Base-by-base conservation (phyloP, 768 basidiomycete genomes). In the Rhodotorula toruloides region DNA sequence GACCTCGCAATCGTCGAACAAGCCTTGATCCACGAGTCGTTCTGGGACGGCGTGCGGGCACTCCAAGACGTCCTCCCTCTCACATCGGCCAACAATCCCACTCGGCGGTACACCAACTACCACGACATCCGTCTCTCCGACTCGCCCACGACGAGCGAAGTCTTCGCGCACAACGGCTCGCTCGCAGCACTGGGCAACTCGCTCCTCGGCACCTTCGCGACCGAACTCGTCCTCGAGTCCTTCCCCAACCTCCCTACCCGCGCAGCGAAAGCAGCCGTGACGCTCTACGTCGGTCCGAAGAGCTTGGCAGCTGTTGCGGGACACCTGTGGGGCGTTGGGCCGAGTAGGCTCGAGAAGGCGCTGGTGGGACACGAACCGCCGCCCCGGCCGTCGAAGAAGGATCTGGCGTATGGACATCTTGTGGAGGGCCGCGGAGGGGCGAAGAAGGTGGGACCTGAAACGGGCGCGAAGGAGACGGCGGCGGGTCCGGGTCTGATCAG, bases 161-260 rank as follows among this genome's bases (percentile, higher is more conserved):
- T 25, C 85, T 85, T 43, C 76, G 49, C 80, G 36, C 86, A 86
- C 49, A 98, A 98, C 79, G 86, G 82, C 14, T 83, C 88, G 55
- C 83, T 94, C 21, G 82, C 87, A 6, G 77, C 82, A 0, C 78
- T 93, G 21, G 93, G 92, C 46, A 96, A 96, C 80, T 82, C 89
- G 1, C 82, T 96, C 62, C 84, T 96, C 79, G 93, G 93, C 59
- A 81, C 96, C 37, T 92, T 96, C 76, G 88, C 90, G 14, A 79
- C 89, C 5, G 93, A 98, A 78, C 85, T 87, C 76, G 79, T 96
- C 46, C 82, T 88, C 61, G 36, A 61, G 19, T 81, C 84, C 50
- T 97, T 88, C 77, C 94, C 94, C 0, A 87, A 93, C 75, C 83
- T 98, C 34, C 94, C 94, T 3, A 91, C 90, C 29, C 86, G 90